Conservation (phyloP, 176 grass and related monocot genomes). For the Carex parvula region DNA sequence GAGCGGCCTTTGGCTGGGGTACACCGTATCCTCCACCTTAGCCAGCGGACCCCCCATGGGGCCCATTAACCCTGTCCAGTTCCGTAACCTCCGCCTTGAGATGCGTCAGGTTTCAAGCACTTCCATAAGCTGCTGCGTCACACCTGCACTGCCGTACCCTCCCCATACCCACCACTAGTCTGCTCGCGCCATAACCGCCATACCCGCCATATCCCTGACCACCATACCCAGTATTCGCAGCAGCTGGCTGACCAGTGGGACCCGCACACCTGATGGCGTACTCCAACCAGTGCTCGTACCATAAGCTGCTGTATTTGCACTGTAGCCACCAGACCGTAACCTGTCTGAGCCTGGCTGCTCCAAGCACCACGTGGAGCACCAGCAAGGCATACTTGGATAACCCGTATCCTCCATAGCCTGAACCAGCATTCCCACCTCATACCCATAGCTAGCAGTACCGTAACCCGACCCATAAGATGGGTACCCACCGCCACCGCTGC, state of each 20-base stretch:
- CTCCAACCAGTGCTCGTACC: slow-evolving; percentile 48
- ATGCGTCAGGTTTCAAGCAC: slow-evolving; percentile 61
- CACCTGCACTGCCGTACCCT: slow-evolving; percentile 66
- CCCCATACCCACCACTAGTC: slow-evolving; percentile 62
- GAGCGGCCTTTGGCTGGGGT: slow-evolving; percentile 69
- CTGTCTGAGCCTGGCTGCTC: slow-evolving; percentile 69
- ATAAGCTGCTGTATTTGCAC: slow-evolving; percentile 57
- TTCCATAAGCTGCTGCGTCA: slow-evolving; percentile 53
- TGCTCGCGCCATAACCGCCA: slow-evolving; percentile 79
- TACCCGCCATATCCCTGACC: slow-evolving; percentile 82
- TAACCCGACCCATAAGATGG: slow-evolving; percentile 69
- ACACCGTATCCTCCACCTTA: slow-evolving; percentile 80
- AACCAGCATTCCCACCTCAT: slow-evolving; percentile 58
- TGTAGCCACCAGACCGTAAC: slow-evolving; percentile 71
- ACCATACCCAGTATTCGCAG: slow-evolving; percentile 55
- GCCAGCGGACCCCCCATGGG: slow-evolving; percentile 53
- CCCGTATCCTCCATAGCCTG: slow-evolving; percentile 76
- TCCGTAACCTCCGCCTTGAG: slow-evolving; percentile 66
- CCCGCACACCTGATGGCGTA: slow-evolving; percentile 50
- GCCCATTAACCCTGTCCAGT: slow-evolving; percentile 61
- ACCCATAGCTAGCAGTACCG: slow-evolving; percentile 70
- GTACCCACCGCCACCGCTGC: slow-evolving; percentile 35
- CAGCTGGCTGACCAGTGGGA: slow-evolving; percentile 55
- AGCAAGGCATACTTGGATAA: slow-evolving; percentile 58
- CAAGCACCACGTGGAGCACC: slow-evolving; percentile 67